A percentile compares a stretch with the other conserved stretches of the same genome.
Evolutionary conservation across 305 asterid species (phyloP).

Genomic region (Salvia sclarea): DNA sequence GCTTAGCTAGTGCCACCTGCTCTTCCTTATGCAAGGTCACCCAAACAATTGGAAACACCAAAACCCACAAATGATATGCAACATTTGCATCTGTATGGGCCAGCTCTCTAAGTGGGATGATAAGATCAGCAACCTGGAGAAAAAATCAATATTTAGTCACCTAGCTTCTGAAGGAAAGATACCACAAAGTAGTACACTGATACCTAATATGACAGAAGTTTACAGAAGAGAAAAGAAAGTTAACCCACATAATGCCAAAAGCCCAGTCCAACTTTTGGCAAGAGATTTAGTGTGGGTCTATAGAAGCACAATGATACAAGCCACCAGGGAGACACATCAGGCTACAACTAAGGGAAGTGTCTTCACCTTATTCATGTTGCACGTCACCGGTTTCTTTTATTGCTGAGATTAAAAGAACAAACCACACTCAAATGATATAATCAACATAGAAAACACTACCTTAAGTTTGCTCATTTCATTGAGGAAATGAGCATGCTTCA

Average conservation of each 20-base stretch:
- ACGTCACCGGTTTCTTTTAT: conserved; percentile 9
- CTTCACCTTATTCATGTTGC: conserved; percentile 13
- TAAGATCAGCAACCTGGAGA: conserved; percentile 86
- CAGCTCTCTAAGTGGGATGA: conserved; percentile 90
- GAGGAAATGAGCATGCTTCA: conserved; percentile 83
- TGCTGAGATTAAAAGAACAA: conserved; percentile 3
- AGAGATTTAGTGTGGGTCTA: conserved; percentile 12
- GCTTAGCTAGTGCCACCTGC: conserved; percentile 95
- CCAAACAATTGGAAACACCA: conserved; percentile 99
- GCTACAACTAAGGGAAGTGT: conserved; percentile 26
- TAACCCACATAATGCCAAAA: conserved; percentile 1
- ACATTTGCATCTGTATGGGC: conserved; percentile 97
- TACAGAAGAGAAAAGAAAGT: not conserved
- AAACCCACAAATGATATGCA: conserved; percentile 96
- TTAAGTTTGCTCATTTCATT: conserved; percentile 89
- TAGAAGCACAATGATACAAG: conserved; percentile 11
- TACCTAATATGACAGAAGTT: not conserved
- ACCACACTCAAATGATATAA: conserved; percentile 11
- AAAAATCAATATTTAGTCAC: conserved; percentile 31
- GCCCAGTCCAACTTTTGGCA: conserved; percentile 7
- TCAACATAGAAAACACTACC: conserved; percentile 48
- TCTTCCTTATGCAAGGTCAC: conserved; percentile 96
- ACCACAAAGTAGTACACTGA: conserved; percentile 15
- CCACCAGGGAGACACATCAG: conserved; percentile 12
- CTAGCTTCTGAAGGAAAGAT: conserved; percentile 21